phyloP scores from a whole-genome alignment of 371 early-diverging fungal genomes.

The Mortierella sp. region DNA sequence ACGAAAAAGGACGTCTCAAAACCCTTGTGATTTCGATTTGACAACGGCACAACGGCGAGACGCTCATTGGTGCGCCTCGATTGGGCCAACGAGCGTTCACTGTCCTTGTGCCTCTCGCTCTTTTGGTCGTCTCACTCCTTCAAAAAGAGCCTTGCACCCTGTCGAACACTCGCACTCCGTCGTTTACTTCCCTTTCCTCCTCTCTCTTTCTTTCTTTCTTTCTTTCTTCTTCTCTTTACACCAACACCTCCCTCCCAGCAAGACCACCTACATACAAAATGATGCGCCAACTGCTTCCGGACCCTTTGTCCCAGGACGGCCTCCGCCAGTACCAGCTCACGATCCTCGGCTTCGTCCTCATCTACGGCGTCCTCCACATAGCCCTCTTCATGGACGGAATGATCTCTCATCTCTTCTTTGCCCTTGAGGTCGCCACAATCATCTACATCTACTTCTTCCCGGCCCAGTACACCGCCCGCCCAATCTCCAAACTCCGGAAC shows the following conservation, averaged over 20 bases:
- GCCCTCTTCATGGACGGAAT: conserved; percentile 32
- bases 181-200: not conserved
- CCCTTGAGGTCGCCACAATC: conserved; percentile 12
- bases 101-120: not conserved
- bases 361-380: conserved; percentile 31
- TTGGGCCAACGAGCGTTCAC: not conserved
- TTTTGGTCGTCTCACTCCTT: not conserved
- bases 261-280: not conserved
- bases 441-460: conserved; percentile 23
- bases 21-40: not conserved
- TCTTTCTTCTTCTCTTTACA: not conserved
- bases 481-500: conserved; percentile 4
- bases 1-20: not conserved
- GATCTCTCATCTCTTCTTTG: conserved; percentile 28
- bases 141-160: not conserved
- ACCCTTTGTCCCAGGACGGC: conserved; percentile 9
- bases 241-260: not conserved
- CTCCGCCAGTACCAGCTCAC: conserved; percentile 35
- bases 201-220: not conserved
- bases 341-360: conserved; percentile 5
- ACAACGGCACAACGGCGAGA: conserved; percentile 11
- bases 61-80: not conserved
- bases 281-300: conserved; percentile 15
- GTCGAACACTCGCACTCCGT: not conserved
- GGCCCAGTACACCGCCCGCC: conserved; percentile 16